Base-by-base conservation (phyloP, 305 asterid species). In the Fraxinus sp. region DNA sequence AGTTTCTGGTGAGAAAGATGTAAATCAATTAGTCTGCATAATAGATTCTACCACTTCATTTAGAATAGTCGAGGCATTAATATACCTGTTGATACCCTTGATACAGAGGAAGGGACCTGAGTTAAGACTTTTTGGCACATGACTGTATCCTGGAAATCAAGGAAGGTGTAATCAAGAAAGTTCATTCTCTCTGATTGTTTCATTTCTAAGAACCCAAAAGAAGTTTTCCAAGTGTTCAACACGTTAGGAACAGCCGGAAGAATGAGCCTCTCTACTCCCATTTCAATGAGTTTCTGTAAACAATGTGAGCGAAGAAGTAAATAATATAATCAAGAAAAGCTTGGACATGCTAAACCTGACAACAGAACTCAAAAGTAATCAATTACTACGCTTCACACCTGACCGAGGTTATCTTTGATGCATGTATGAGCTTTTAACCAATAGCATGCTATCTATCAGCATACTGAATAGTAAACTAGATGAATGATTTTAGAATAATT, bases 211-310 rank as follows among this genome's bases (percentile, higher is more conserved):
- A 95, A 95, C 26, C 97, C 98, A 77, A 96, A 96, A 79, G 96
- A 87, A 80, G 86, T 82, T 55, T 90, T 92, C 99, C 99, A 96
- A 55, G 98, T 91, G 84, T 85, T 79, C 37, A 95, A 81, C 39
- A 91, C 95, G 77, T 83, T 80, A 30, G 96, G 90, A 77, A 88
- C 90, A 70, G 98, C 97, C 30, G 98, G 98, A 88, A 96, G 89
- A 84, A 96, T 92, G 73, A 96, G 94, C 89, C 93, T 95, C 89
- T 95, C 91, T 16, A 96, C 98, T 86, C 99, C 98, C 64, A 93
- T 84, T 79, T 87, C 92, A 76, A 39, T 24, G 55, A 93, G 95
- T 89, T 84, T 89, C 99, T 95, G 93, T 3, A 82, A 49, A 75
- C 39, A 30, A 75, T 8, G 32, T 52, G 39, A 41, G 59, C 41